Conservation (phyloP, 2,329 filamentous ascomycete species). For the Phyllosticta paracitricarpa region DNA sequence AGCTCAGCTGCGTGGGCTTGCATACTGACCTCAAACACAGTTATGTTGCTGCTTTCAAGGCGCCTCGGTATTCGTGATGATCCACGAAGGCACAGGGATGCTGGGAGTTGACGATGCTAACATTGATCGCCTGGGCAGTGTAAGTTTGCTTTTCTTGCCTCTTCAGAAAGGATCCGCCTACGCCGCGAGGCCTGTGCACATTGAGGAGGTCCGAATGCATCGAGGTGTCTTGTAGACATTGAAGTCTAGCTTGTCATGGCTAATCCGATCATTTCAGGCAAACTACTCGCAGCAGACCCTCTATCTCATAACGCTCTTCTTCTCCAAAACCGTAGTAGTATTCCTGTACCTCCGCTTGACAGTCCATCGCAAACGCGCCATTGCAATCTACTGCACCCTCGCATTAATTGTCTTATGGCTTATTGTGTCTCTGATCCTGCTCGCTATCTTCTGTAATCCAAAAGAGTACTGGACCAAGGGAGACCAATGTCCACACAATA, state of each 20-base stretch:
- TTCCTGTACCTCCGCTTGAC: constrained; percentile 22
- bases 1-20: background rate
- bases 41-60: constrained; percentile 18
- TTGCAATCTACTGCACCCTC: constrained; percentile 16
- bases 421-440: constrained; percentile 18
- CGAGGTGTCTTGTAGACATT: background rate
- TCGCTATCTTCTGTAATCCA: constrained; percentile 20
- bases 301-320: constrained; percentile 20
- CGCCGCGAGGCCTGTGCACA: background rate
- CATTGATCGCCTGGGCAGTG: constrained; percentile 19
- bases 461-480: constrained; percentile 14
- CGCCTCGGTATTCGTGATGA: constrained; percentile 17
- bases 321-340: constrained; percentile 21
- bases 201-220: background rate
- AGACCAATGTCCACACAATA: constrained; percentile 14
- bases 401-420: constrained; percentile 18
- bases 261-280: constrained; percentile 13
- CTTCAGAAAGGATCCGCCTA: background rate
- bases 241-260: background rate
- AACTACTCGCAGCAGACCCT: constrained; percentile 23
- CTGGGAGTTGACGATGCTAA: constrained; percentile 12
- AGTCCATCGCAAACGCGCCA: constrained; percentile 15
- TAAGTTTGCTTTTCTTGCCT: constrained; percentile 9
- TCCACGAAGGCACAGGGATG: constrained; percentile 19
- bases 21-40: constrained; percentile 8